Evolutionary conservation across 1,284 basidiomycete species (phyloP), one percentile per base, ranked within the genome.

Genomic region (Gymnopus androsaceus): DNA sequence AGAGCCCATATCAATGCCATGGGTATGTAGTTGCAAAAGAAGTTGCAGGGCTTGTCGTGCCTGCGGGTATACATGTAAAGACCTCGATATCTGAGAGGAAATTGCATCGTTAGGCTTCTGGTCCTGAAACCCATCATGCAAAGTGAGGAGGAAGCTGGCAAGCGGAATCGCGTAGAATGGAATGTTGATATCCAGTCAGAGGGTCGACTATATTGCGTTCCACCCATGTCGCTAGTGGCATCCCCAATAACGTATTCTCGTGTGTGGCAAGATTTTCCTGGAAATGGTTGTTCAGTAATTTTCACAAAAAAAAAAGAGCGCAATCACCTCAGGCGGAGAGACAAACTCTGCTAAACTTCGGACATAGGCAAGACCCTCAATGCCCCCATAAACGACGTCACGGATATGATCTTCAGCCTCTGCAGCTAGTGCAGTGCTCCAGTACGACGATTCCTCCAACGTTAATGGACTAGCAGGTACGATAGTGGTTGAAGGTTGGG

Each of bases 311-410:
- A 37, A 45, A 37, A 11, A 45, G 23, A 58, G 36, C 15, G 14
- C 54, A 47, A 58, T 56, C 33, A 66, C 66, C 4, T 67, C 64
- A 36, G 49, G 33, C 17, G 50, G 54, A 14, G 49, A 19, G 30
- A 86, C 74, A 61, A 91, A 91, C 67, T 88, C 84, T 23, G 87
- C 87, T 47, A 91, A 63, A 65, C 89, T 91, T 57, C 85, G 75
- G 47, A 86, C 77, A 66, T 90, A 90, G 5, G 88, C 88, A 25
- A 84, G 70, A 1, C 88, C 89, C 57, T 88, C 86, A 0, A 81
- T 73, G 34, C 89, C 88, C 0, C 89, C 89, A 63, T 90, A 91
- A 0, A 90, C 87, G 7, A 89, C 66, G 64, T 90, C 86, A 28
- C 78, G 70, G 15, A 91, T 54, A 64, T 87, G 88, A 25, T 75